These are phyloP conservation scores for Diaporthe sp. DNA, from an alignment of 2,329 filamentous ascomycete species.

Conservation along the genomic window DNA sequence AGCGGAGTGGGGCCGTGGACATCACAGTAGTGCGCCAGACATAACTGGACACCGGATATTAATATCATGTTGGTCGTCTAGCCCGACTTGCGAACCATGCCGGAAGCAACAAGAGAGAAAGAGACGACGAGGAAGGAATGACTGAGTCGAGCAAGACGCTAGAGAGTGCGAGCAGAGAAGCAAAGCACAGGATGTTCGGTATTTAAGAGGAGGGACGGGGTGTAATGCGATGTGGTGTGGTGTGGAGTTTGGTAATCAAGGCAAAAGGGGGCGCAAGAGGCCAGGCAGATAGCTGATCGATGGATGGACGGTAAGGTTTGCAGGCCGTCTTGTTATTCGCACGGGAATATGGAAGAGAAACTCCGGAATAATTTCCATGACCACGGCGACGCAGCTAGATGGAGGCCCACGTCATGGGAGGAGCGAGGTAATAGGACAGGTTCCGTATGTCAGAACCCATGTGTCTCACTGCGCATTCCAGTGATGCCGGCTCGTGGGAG, in stretches of 20 bases:
- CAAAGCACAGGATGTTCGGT: background rate
- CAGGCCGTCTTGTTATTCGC: conserved; percentile 27
- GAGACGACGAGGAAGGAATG: background rate
- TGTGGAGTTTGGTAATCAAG: conserved; percentile 22
- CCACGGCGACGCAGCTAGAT: background rate
- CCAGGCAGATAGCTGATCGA: conserved; percentile 28
- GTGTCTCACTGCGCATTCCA: conserved; percentile 42
- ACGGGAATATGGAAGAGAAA: conserved; percentile 28
- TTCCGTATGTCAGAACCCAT: conserved; percentile 35
- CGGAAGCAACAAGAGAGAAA: conserved; percentile 3
- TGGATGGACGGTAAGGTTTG: conserved; percentile 20
- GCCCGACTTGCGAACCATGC: conserved; percentile 24
- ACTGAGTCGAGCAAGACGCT: background rate
- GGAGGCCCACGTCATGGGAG: conserved; percentile 10
- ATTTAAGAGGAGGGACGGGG: conserved; percentile 19
- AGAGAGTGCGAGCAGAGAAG: background rate
- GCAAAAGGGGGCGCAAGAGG: conserved; percentile 14
- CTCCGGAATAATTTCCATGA: conserved; percentile 28
- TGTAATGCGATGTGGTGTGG: conserved; percentile 1
- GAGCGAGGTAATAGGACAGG: conserved; percentile 28
- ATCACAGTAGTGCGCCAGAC: conserved; percentile 80
- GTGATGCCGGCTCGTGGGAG: conserved; percentile 30
- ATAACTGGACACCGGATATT: conserved; percentile 68
- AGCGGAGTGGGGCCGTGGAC: conserved; percentile 77
- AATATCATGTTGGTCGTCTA: conserved; percentile 50